Evolutionary conservation across 306 rosid genomes (phyloP).

Genomic region (Boehmeria nivea): DNA sequence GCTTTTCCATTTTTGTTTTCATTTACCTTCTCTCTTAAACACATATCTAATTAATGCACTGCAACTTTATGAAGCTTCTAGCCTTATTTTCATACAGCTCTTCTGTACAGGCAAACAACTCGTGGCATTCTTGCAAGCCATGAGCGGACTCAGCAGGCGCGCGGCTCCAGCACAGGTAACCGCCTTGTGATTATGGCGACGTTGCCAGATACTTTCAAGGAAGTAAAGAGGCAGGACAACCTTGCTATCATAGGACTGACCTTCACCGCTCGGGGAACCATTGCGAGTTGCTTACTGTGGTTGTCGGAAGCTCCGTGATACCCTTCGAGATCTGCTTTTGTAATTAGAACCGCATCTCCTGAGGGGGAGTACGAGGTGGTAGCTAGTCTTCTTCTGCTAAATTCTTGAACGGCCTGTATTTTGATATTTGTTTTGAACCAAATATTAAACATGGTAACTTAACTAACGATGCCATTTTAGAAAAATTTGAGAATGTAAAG

Average conservation of each 20-base stretch:
- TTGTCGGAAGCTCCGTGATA: slow-evolving; percentile 48
- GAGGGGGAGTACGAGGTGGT: slow-evolving; percentile 57
- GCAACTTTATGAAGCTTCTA: slow-evolving; percentile 23
- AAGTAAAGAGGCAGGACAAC: slow-evolving; percentile 76
- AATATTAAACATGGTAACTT: slow-evolving; percentile 8
- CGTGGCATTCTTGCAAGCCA: slow-evolving; percentile 12
- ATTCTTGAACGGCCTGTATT: slow-evolving; percentile 85
- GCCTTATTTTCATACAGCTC: slow-evolving; percentile 33
- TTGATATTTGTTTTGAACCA: slow-evolving; percentile 1
- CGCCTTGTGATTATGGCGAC: slow-evolving; percentile 51
- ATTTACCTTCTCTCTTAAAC: too few relatives aligned
- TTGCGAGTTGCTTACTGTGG: slow-evolving; percentile 49
- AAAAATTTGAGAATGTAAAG: background rate
- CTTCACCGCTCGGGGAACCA: slow-evolving; percentile 50
- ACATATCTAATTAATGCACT: too few relatives aligned
- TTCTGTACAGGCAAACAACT: slow-evolving; percentile 40
- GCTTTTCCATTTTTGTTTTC: too few relatives aligned
- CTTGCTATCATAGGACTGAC: slow-evolving; percentile 74
- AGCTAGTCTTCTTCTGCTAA: slow-evolving; percentile 34
- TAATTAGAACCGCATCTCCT: slow-evolving; percentile 78
- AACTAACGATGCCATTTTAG: slow-evolving; percentile 7
- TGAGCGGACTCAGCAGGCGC: slow-evolving; percentile 62
- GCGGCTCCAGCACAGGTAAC: slow-evolving; percentile 76
- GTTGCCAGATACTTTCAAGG: slow-evolving; percentile 61
- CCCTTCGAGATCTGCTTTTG: slow-evolving; percentile 93